Evolutionary conservation across 2,329 filamentous ascomycete species (phyloP).

Genomic region (Xenosphaeropsis pyriputrescens): DNA sequence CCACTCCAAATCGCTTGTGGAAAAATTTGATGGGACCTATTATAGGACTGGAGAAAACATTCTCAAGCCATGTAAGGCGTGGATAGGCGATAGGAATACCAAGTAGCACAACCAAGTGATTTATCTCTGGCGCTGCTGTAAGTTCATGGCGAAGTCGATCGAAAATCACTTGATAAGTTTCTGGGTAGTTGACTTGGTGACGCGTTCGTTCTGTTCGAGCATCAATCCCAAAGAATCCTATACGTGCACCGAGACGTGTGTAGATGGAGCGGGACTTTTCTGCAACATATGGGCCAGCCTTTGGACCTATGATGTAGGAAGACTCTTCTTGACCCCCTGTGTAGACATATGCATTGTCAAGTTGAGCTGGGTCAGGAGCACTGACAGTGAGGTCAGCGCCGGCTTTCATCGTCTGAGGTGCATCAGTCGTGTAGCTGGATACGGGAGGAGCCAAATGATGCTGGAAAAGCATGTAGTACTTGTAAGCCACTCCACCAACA

Average conservation of each 20-base stretch:
- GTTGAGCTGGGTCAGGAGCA: conserved; percentile 51
- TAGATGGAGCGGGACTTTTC: conserved; percentile 81
- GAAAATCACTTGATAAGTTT: conserved; percentile 79
- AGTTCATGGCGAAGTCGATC: conserved; percentile 62
- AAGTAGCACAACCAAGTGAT: conserved; percentile 74
- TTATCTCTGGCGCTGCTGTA: conserved; percentile 58
- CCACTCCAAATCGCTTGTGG: conserved; percentile 78
- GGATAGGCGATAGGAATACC: conserved; percentile 82
- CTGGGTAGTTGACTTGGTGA: conserved; percentile 87
- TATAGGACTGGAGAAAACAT: conserved; percentile 72
- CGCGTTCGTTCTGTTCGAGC: conserved; percentile 89
- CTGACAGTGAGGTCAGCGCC: conserved; percentile 32
- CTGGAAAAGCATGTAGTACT: conserved; percentile 97
- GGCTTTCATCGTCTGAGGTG: conserved; percentile 41
- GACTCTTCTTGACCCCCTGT: conserved; percentile 43
- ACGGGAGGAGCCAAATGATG: conserved; percentile 77
- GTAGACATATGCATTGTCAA: conserved; percentile 60
- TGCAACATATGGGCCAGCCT: conserved; percentile 70
- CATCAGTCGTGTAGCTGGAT: conserved; percentile 67
- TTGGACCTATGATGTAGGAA: conserved; percentile 49
- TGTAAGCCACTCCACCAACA: conserved; percentile 83
- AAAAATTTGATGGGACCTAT: conserved; percentile 82
- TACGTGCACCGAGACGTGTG: conserved; percentile 64
- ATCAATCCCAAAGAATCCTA: conserved; percentile 80
- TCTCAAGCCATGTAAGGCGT: conserved; percentile 91